Evolutionary conservation across 768 basidiomycete genomes (phyloP), one percentile per base, ranked within the genome.

Genomic region (Albatrellus ellisii): DNA sequence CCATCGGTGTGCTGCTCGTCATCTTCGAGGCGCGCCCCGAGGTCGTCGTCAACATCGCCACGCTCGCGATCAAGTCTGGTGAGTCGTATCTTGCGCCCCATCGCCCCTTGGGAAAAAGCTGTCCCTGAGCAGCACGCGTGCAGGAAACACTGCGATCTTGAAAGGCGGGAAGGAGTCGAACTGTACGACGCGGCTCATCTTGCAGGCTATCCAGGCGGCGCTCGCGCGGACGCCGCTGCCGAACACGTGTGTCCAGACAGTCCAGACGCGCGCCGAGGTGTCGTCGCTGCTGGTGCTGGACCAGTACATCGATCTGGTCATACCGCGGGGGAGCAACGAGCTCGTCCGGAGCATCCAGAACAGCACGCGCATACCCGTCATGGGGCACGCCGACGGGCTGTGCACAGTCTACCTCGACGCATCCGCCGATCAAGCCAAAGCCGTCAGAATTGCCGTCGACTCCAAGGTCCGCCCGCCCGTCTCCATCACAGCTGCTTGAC

Each of bases 21-120:
- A 94, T 99, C 46, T 99, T 99, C 52, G 95, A 98, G 60, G 86
- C 94, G 3, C 73, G 94, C 22, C 95, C 95, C 1, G 95, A 99
- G 58, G 94, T 99, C 10, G 89, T 98, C 20, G 86, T 97, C 29
- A 98, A 98, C 58, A 97, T 99, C 48, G 88, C 95, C 4, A 75
- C 91, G 0, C 65, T 98, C 54, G 94, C 95, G 1, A 86, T 99
- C 56, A 99, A 97, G 60, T 95, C 91, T 24, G 94, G 94, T 88
- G 46, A 14, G 26, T 11, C 15, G 10, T 10, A 4, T 36, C 45
- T 75, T 54, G 15, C 24, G 15, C 18, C 17, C 36, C 35, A 33
- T 22, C 35, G 15, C 41, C 39, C 37, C 29, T 10, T 10, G 7
- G 31, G 35, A 20, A 12, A 21, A 18, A 22, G 12, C 35, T 22